phyloP scores from a whole-genome alignment of 176 grass and related monocot species.

The Oryza punctata region DNA sequence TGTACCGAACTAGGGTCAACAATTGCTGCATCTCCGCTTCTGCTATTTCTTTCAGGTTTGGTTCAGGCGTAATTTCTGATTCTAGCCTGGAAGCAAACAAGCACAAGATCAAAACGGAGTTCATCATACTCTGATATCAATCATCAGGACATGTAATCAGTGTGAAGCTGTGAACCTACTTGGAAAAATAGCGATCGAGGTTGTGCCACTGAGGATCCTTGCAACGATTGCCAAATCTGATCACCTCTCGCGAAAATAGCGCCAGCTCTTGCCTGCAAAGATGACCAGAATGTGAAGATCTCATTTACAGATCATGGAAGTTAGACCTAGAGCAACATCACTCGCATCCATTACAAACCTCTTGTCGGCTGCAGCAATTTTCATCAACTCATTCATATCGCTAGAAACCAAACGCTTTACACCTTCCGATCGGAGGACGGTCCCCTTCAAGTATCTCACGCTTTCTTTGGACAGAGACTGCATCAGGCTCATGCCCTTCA shows the following conservation, averaged over 20 bases:
- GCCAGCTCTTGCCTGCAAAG: constrained; percentile 55
- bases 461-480: constrained; percentile 65
- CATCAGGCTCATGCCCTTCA: constrained; percentile 61
- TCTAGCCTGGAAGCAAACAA: constrained; percentile 53
- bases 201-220: constrained; percentile 83
- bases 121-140: constrained; percentile 11
- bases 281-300: constrained; percentile 2
- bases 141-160: neutral
- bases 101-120: neutral
- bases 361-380: constrained; percentile 62
- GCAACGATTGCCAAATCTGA: constrained; percentile 77
- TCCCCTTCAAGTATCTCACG: constrained; percentile 47
- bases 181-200: constrained; percentile 69
- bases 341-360: constrained; percentile 38
- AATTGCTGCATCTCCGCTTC: constrained; percentile 51
- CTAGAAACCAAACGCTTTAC: constrained; percentile 58
- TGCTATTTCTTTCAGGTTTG: constrained; percentile 55
- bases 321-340: neutral
- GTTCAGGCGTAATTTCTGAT: constrained; percentile 51
- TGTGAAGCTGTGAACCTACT: constrained; percentile 38
- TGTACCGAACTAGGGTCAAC: constrained; percentile 61
- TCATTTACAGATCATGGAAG: neutral
- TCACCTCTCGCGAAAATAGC: constrained; percentile 60
- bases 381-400: constrained; percentile 46
- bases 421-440: constrained; percentile 45